Evolutionary conservation across 2,329 filamentous ascomycete genomes (phyloP).

Genomic region (Colletotrichum endophyticum): DNA sequence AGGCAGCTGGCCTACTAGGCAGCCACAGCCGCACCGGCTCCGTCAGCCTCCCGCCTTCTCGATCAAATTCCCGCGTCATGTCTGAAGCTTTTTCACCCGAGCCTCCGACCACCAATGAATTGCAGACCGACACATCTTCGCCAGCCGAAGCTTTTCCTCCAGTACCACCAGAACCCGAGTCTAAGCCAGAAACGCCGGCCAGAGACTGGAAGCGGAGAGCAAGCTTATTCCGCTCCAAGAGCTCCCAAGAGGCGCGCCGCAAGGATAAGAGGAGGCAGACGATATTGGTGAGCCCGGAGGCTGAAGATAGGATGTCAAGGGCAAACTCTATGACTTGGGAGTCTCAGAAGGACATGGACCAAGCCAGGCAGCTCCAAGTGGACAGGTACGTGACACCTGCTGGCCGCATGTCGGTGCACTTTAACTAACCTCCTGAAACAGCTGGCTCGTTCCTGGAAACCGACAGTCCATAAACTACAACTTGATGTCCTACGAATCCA

Average conservation of each 20-base stretch:
- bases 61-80: background rate
- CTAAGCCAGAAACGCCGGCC: background rate
- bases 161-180: background rate
- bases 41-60: conserved; percentile 28
- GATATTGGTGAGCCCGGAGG: background rate
- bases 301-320: conserved; percentile 16
- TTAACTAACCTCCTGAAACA: conserved; percentile 23
- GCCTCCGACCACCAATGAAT: conserved; percentile 3
- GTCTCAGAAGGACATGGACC: conserved; percentile 19
- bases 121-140: background rate
- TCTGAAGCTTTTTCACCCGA: background rate
- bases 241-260: conserved; percentile 11
- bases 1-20: conserved; percentile 44
- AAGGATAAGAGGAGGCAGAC: conserved; percentile 1
- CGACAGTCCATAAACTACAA: conserved; percentile 49
- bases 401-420: background rate
- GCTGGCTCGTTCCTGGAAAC: conserved; percentile 34
- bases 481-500: conserved; percentile 48
- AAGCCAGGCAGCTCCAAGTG: conserved; percentile 21
- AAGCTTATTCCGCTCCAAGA: conserved; percentile 22
- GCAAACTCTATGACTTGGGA: conserved; percentile 23
- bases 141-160: background rate
- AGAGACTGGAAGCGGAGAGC: conserved; percentile 20
- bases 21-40: conserved; percentile 32
- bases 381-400: conserved; percentile 7